A percentile compares a stretch with the other conserved stretches of the same genome.
Conservation (phyloP, 805 yeast genomes). For the Barnettozyma siamensis region DNA sequence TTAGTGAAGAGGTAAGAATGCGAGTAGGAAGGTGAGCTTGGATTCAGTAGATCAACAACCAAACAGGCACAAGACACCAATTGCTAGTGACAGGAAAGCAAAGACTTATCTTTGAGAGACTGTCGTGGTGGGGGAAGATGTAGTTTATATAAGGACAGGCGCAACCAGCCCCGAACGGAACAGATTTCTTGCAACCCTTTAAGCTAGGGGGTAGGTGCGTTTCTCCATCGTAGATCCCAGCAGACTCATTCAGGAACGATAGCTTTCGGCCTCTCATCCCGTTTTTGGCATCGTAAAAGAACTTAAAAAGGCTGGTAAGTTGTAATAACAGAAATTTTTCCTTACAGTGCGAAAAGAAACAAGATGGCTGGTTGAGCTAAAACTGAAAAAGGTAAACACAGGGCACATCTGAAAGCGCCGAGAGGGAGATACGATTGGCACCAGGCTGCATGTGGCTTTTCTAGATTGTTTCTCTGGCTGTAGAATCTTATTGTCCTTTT, state of each 20-base stretch:
- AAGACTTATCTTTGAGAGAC: not conserved
- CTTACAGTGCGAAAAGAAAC: not conserved
- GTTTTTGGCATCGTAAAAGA: not conserved
- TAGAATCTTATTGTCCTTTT: no score
- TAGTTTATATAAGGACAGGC: not conserved
- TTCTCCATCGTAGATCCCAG: not conserved
- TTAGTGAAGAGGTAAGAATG: not conserved
- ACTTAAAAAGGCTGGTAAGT: not conserved
- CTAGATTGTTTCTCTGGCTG: no score
- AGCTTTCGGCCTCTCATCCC: not conserved
- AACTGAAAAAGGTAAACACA: not conserved
- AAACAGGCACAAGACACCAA: not conserved
- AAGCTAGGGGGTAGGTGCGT: conserved; percentile 3
- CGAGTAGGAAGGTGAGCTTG: not conserved
- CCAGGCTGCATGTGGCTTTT: no score
- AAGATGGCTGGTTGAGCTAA: conserved; percentile 1
- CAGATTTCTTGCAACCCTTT: not conserved
- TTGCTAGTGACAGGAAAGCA: not conserved
- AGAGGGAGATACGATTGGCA: no score
- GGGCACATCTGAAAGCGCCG: no score
- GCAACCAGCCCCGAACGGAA: no score
- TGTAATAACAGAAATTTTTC: not conserved
- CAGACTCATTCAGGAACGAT: not conserved
- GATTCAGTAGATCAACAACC: not conserved
- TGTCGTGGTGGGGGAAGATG: no score